Evolutionary conservation across 2,329 filamentous ascomycete genomes (phyloP).

Genomic region (Sporothrix mexicana): DNA sequence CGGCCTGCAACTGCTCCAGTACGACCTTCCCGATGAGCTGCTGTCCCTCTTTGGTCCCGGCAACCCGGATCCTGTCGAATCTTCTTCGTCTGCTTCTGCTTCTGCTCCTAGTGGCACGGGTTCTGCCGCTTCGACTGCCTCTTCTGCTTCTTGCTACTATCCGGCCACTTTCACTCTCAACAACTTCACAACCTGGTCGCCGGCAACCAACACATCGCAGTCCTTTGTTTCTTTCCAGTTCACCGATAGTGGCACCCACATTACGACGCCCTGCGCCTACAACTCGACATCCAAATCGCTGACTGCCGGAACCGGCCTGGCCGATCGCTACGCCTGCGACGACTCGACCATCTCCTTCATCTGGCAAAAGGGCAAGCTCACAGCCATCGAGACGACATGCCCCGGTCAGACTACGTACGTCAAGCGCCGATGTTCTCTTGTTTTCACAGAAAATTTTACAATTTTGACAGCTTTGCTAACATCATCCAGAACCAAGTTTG

Average conservation of each 20-base stretch:
- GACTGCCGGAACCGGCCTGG: slow-evolving; percentile 40
- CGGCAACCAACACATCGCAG: slow-evolving; percentile 44
- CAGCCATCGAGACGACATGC: slow-evolving; percentile 55
- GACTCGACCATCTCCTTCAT: slow-evolving; percentile 52
- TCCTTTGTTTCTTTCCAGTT: slow-evolving; percentile 49
- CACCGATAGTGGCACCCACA: slow-evolving; percentile 48
- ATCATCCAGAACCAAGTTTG: slow-evolving; percentile 29
- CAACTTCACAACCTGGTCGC: slow-evolving; percentile 46
- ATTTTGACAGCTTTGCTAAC: background rate
- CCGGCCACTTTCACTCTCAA: slow-evolving; percentile 48
- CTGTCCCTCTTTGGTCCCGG: slow-evolving; percentile 4
- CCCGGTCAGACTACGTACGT: slow-evolving; percentile 39
- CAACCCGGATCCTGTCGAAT: background rate
- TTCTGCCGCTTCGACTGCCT: background rate
- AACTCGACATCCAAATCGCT: slow-evolving; percentile 51
- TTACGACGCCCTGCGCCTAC: slow-evolving; percentile 52
- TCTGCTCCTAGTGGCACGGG: background rate
- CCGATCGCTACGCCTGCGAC: slow-evolving; percentile 53
- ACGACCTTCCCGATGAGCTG: slow-evolving; percentile 32
- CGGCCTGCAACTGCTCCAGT: slow-evolving; percentile 20
- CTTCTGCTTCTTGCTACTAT: slow-evolving; percentile 33
- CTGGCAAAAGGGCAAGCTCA: slow-evolving; percentile 48
- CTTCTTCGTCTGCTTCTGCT: background rate
- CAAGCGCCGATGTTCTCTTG: no score
- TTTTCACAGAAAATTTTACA: background rate